phyloP scores from a whole-genome alignment of 257 asterid species.

The Solanum megistacrolobum region DNA sequence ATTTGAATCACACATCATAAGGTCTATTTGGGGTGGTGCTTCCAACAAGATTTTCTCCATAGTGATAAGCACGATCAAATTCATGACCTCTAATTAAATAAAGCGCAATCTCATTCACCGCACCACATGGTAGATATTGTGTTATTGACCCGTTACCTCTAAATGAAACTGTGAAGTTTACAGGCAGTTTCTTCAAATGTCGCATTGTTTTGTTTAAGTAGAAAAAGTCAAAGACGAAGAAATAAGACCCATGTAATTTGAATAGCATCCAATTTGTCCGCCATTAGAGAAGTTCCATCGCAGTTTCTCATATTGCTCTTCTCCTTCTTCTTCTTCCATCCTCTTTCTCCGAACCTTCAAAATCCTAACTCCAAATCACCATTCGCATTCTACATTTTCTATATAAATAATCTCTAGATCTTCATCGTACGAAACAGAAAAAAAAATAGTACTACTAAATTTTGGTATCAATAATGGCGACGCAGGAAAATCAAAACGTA shows the following conservation, averaged over 20 bases:
- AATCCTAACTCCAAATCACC: background rate
- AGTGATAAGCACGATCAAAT: too few relatives aligned
- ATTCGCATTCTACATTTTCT: background rate
- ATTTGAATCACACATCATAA: too few relatives aligned
- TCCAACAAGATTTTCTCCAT: fast-evolving
- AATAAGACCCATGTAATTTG: background rate
- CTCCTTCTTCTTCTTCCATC: background rate
- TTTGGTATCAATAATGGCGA: background rate
- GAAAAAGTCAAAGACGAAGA: background rate
- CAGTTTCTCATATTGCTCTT: background rate
- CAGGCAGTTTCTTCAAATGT: background rate
- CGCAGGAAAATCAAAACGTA: slow-evolving; percentile 41
- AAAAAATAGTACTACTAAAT: background rate
- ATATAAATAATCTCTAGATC: background rate
- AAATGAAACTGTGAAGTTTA: background rate
- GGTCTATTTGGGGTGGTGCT: background rate
- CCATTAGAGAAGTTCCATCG: background rate
- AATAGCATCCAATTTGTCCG: background rate
- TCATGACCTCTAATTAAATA: too few relatives aligned
- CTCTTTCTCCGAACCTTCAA: background rate
- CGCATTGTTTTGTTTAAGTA: background rate
- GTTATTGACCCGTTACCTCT: background rate
- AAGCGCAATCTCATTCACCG: too few relatives aligned
- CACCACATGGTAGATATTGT: too few relatives aligned
- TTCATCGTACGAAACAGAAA: background rate